A percentile compares a stretch with the other conserved stretches of the same genome.
Conservation (phyloP, 371 early-diverging fungal genomes). For the Haplosporangium sp. region DNA sequence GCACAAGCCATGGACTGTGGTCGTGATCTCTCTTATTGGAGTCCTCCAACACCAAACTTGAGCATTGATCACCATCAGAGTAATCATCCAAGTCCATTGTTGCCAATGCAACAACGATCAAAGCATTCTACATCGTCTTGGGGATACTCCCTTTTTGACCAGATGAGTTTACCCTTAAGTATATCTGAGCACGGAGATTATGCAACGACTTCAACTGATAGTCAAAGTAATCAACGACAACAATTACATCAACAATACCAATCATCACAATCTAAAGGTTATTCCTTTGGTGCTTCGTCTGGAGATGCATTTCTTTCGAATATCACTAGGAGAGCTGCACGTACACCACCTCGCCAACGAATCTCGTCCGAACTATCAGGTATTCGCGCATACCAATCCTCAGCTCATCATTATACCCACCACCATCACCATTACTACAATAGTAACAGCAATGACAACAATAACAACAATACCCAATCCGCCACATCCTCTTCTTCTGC, state of each 20-base stretch:
- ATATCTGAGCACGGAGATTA: slow-evolving; percentile 2
- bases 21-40: slow-evolving; percentile 36
- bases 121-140: slow-evolving; percentile 12
- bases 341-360: slow-evolving; percentile 12
- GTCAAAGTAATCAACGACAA: slow-evolving; percentile 9
- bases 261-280: neutral
- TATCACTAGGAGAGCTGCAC: slow-evolving; percentile 18
- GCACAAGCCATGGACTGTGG: neutral
- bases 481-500: slow-evolving; percentile 10
- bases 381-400: slow-evolving; percentile 26
- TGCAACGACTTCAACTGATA: neutral
- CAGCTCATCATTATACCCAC: slow-evolving; percentile 17
- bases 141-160: slow-evolving; percentile 37
- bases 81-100: slow-evolving; percentile 28
- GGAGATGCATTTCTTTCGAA: neutral
- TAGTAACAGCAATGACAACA: no score
- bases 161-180: slow-evolving; percentile 9
- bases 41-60: slow-evolving; percentile 26
- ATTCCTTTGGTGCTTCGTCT: neutral
- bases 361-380: slow-evolving; percentile 16
- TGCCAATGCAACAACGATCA: slow-evolving; percentile 8
- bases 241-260: slow-evolving; percentile 5
- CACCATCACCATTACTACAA: slow-evolving; percentile 4
- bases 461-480: neutral
- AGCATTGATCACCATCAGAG: slow-evolving; percentile 26